These are phyloP conservation scores for Xylaria sp. DNA, from an alignment of 2,329 filamentous ascomycete species.

Conservation along the genomic window DNA sequence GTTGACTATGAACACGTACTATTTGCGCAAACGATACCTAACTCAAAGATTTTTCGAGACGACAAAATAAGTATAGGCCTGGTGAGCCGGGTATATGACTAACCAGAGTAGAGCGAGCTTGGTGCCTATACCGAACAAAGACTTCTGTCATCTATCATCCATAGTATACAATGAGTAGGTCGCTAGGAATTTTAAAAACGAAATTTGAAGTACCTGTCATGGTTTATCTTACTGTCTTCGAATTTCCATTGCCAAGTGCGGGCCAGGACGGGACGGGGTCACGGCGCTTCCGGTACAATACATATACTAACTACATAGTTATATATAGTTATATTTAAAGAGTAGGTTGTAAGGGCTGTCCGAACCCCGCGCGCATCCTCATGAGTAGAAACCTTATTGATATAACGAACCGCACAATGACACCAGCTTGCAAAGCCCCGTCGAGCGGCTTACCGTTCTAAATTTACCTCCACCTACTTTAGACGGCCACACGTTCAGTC, in stretches of 20 bases:
- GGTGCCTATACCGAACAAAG: not conserved
- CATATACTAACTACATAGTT: no score
- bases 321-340: not conserved
- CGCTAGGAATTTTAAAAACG: not conserved
- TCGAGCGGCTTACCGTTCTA: not conserved
- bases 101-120: no score
- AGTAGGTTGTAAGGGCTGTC: not conserved
- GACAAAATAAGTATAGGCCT: not conserved
- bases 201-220: not conserved
- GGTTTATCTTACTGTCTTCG: not conserved
- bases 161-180: not conserved
- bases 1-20: not conserved
- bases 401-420: not conserved
- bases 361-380: not conserved
- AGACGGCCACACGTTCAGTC: not conserved
- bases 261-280: not conserved
- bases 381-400: not conserved
- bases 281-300: not conserved
- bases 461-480: not conserved
- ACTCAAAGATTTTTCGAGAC: not conserved
- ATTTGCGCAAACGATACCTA: constrained; percentile 3
- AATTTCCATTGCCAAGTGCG: not conserved
- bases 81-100: no score
- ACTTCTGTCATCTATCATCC: not conserved
- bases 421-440: not conserved